Conservation (phyloP, 2,329 filamentous ascomycete species). For the Apiospora aurea region DNA sequence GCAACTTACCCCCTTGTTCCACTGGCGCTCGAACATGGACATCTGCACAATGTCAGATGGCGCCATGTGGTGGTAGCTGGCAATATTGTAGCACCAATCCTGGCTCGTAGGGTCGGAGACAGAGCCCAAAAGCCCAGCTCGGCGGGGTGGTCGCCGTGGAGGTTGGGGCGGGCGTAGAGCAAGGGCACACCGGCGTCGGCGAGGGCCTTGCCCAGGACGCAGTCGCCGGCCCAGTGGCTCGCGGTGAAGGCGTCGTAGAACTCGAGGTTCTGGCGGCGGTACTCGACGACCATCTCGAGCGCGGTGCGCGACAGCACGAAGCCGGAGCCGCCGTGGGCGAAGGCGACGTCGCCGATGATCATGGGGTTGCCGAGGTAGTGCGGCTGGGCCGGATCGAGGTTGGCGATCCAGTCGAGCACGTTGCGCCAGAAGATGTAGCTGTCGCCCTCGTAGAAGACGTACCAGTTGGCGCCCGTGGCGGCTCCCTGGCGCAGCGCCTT, state of each 20-base stretch:
- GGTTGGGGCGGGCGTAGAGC: slow-evolving; percentile 54
- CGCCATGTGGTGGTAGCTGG: slow-evolving; percentile 57
- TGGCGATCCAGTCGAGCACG: slow-evolving; percentile 58
- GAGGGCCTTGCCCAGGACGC: slow-evolving; percentile 55
- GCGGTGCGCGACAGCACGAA: slow-evolving; percentile 59
- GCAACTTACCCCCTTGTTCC: slow-evolving; percentile 40
- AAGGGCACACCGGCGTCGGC: slow-evolving; percentile 53
- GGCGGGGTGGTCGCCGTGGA: slow-evolving; percentile 48
- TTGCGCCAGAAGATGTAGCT: slow-evolving; percentile 63
- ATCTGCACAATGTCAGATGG: slow-evolving; percentile 50
- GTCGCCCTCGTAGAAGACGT: slow-evolving; percentile 65
- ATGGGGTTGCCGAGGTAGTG: slow-evolving; percentile 62
- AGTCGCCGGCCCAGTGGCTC: slow-evolving; percentile 57
- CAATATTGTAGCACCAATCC: slow-evolving; percentile 58
- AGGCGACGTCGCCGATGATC: slow-evolving; percentile 55
- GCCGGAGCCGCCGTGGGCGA: slow-evolving; percentile 60
- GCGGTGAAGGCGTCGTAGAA: slow-evolving; percentile 53
- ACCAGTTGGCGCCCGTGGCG: slow-evolving; percentile 60
- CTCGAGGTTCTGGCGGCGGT: slow-evolving; percentile 48
- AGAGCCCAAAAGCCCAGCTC: slow-evolving; percentile 52
- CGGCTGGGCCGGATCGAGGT: slow-evolving; percentile 54
- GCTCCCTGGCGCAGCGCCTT: slow-evolving; percentile 45
- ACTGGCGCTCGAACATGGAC: slow-evolving; percentile 52
- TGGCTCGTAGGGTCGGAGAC: slow-evolving; percentile 47
- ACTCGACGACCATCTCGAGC: slow-evolving; percentile 50